Evolutionary conservation across 1,139 yeast genomes (phyloP).

Genomic region (Pneumocystis carinii): DNA sequence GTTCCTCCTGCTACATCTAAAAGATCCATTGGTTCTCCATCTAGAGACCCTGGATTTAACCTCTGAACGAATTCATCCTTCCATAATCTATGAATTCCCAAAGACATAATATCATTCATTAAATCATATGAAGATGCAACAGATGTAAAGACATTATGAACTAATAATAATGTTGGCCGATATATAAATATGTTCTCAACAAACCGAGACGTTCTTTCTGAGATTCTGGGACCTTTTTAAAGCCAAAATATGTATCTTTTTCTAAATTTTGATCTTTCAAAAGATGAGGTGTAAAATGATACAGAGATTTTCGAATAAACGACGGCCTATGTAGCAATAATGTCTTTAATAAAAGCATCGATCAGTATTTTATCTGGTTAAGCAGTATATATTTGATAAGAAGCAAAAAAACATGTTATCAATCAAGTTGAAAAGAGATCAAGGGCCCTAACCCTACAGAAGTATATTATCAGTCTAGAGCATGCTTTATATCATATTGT

Average conservation of each 20-base stretch:
- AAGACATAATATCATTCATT: constrained; percentile 96
- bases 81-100: constrained; percentile 93
- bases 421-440: too few relatives aligned
- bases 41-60: constrained; percentile 69
- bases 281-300: not conserved
- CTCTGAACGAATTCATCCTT: constrained; percentile 76
- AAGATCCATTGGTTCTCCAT: constrained; percentile 46
- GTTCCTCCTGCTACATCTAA: constrained; percentile 98
- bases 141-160: constrained; percentile 78
- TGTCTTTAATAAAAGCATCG: not conserved
- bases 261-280: not conserved
- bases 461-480: too few relatives aligned
- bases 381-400: not conserved
- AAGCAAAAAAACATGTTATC: not conserved
- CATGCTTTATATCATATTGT: not conserved
- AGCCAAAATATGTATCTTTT: constrained; percentile 70
- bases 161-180: constrained; percentile 24
- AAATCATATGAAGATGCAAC: constrained; percentile 89
- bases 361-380: not conserved
- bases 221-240: constrained; percentile 60
- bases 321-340: too few relatives aligned
- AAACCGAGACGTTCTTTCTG: constrained; percentile 57
- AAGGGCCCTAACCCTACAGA: not conserved
- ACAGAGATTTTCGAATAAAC: not conserved
- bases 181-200: not conserved